phyloP scores from a whole-genome alignment of 1,139 yeast species.

The Pneumocystis carinii region DNA sequence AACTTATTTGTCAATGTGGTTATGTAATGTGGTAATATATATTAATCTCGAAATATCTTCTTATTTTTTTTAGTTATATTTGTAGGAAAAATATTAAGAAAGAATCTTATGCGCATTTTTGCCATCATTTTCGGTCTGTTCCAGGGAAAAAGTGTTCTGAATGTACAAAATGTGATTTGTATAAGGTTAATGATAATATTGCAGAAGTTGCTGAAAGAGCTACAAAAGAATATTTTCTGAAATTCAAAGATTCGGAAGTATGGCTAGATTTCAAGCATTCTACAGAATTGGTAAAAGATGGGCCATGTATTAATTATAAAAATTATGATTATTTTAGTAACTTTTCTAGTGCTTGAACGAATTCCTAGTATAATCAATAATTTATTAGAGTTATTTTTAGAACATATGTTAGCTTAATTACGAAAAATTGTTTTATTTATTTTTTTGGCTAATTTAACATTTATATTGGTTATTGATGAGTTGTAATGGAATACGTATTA shows the following conservation, averaged over 20 bases:
- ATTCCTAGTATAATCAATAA: background rate
- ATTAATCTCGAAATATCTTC: background rate
- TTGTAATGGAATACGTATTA: background rate
- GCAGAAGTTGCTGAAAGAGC: background rate
- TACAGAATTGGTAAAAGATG: background rate
- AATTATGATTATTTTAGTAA: background rate
- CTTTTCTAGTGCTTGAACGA: background rate
- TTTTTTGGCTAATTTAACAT: background rate
- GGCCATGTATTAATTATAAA: background rate
- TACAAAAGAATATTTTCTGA: background rate
- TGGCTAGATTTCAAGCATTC: background rate
- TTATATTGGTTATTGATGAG: background rate
- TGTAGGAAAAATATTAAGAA: slow-evolving; percentile 13
- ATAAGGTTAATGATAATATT: slow-evolving; percentile 14
- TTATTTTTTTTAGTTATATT: slow-evolving; percentile 6
- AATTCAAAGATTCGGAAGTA: background rate
- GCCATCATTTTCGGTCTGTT: slow-evolving; percentile 13
- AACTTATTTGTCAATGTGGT: slow-evolving; percentile 14
- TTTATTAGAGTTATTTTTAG: background rate
- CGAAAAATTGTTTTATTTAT: background rate
- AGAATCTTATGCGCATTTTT: slow-evolving; percentile 13
- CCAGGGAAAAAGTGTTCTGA: slow-evolving; percentile 14
- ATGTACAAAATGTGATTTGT: slow-evolving; percentile 15
- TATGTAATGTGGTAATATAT: slow-evolving; percentile 12
- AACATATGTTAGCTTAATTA: background rate